A percentile compares a stretch with the other conserved stretches of the same genome.
Conservation (phyloP, 2,329 filamentous ascomycete species). For the Ascocoryne sarcoides region DNA sequence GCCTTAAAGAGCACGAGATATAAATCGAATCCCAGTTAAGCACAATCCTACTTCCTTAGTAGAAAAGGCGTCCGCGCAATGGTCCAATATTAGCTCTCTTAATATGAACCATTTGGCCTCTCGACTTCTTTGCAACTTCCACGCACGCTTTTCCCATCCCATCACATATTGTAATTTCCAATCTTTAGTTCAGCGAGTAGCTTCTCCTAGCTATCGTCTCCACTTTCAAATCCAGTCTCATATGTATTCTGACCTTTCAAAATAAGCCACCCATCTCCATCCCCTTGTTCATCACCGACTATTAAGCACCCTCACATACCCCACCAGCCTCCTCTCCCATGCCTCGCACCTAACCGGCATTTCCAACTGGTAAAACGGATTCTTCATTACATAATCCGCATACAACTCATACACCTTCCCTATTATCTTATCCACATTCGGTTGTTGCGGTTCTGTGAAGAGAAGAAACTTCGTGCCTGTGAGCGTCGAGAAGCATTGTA, state of each 20-base stretch:
- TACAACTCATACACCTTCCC: constrained; percentile 89
- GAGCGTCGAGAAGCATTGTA: constrained; percentile 92
- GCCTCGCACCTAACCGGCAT: constrained; percentile 95
- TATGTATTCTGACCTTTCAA: not conserved
- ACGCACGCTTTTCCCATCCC: too few relatives aligned
- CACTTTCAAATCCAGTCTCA: not conserved
- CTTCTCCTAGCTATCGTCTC: not conserved
- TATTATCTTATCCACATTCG: constrained; percentile 78
- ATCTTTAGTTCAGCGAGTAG: not conserved
- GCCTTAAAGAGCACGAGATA: too few relatives aligned
- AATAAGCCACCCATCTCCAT: not conserved
- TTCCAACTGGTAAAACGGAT: constrained; percentile 95
- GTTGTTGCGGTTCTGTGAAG: constrained; percentile 68
- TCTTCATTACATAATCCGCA: constrained; percentile 98
- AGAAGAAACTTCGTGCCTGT: constrained; percentile 94
- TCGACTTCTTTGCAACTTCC: too few relatives aligned
- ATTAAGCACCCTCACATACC: constrained; percentile 69
- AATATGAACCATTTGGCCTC: too few relatives aligned
- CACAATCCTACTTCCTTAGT: too few relatives aligned
- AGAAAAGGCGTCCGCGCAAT: too few relatives aligned
- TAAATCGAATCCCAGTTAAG: too few relatives aligned
- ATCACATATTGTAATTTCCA: too few relatives aligned
- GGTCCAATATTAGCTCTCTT: too few relatives aligned
- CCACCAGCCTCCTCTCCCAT: constrained; percentile 79
- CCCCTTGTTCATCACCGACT: constrained; percentile 29